Percentiles rank a stretch among this genome's conserved stretches.
Evolutionary conservation across 139 green algal species (phyloP).

Genomic region (Yamagishiella unicocca): DNA sequence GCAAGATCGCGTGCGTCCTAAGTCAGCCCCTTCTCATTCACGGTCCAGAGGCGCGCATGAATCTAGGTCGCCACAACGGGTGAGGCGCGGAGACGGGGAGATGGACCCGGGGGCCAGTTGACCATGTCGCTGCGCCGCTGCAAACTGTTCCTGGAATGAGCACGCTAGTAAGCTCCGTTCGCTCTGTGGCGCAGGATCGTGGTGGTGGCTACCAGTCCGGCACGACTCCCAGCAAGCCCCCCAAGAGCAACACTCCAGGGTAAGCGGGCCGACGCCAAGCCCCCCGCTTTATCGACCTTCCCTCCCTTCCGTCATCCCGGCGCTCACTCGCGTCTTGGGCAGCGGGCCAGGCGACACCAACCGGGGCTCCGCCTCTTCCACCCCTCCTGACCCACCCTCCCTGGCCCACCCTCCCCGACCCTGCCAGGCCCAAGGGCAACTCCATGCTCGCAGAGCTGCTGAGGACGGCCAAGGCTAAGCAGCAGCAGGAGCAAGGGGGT

Average conservation of each 20-base stretch:
- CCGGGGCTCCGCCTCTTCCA: not conserved
- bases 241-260: conserved; percentile 4
- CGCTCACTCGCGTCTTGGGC: too few relatives aligned
- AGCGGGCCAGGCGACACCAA: too few relatives aligned
- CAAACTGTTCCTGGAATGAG: too few relatives aligned
- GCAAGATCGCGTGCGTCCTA: not conserved
- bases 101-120: too few relatives aligned
- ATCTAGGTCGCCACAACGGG: not conserved
- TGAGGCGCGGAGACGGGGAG: too few relatives aligned
- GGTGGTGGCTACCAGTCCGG: not conserved
- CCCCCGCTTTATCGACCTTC: not conserved
- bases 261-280: not conserved
- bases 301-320: not conserved
- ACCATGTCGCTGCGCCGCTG: not conserved
- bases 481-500: not conserved
- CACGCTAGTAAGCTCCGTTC: too few relatives aligned
- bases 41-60: not conserved
- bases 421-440: conserved; percentile 31
- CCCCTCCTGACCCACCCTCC: not conserved
- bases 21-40: not conserved
- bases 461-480: conserved; percentile 30
- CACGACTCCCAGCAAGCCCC: conserved; percentile 18
- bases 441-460: conserved; percentile 45
- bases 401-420: not conserved
- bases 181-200: not conserved